phyloP scores from a whole-genome alignment of 2,329 filamentous ascomycete species.

The Exophiala sp. region DNA sequence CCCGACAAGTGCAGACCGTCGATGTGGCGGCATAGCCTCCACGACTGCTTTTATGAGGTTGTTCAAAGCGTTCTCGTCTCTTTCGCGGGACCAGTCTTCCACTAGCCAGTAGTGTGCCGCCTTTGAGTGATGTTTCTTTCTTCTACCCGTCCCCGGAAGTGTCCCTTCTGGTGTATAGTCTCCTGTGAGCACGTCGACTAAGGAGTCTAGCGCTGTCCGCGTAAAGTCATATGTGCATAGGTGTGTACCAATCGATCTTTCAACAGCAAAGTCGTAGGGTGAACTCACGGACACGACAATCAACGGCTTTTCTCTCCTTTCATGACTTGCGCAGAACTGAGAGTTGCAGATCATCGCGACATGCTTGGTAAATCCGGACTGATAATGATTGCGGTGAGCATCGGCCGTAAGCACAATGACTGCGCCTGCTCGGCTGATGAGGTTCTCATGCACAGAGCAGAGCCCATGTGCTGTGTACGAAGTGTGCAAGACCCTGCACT shows the following conservation, averaged over 20 bases:
- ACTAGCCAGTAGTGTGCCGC: constrained; percentile 91
- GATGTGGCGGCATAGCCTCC: constrained; percentile 47
- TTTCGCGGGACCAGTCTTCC: constrained; percentile 75
- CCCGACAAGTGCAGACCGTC: constrained; percentile 60
- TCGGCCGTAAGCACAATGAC: constrained; percentile 91
- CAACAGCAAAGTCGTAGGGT: constrained; percentile 93
- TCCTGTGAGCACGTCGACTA: constrained; percentile 79
- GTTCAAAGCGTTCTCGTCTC: constrained; percentile 69
- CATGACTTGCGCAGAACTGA: constrained; percentile 36
- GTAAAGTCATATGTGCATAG: constrained; percentile 96
- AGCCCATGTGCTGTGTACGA: constrained; percentile 94
- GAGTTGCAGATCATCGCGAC: constrained; percentile 81
- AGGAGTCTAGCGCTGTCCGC: constrained; percentile 77
- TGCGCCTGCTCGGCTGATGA: constrained; percentile 81
- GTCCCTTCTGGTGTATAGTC: constrained; percentile 58
- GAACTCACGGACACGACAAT: constrained; percentile 91
- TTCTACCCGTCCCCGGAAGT: constrained; percentile 69
- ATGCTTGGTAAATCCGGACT: constrained; percentile 90
- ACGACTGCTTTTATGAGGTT: constrained; percentile 69
- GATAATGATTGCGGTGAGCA: constrained; percentile 88
- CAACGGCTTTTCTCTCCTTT: constrained; percentile 67
- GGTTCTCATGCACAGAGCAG: constrained; percentile 83
- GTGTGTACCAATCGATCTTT: constrained; percentile 83
- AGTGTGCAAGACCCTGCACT: constrained; percentile 82
- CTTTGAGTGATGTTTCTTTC: constrained; percentile 67